phyloP scores from a whole-genome alignment of 345 rosid species.

The Cardamine occulta region DNA sequence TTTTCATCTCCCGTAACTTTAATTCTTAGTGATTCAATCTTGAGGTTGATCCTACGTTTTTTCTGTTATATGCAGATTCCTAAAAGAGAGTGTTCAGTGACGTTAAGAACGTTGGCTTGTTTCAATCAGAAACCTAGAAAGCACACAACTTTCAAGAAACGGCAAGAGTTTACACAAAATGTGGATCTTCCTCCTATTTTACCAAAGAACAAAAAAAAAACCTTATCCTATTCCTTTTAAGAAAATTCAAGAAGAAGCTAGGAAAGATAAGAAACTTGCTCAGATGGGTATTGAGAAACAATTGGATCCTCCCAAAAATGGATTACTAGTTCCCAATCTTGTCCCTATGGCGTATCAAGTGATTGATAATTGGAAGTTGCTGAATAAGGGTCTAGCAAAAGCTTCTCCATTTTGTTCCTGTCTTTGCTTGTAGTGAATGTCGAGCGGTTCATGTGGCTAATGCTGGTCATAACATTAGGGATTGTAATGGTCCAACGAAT shows the following conservation, averaged over 20 bases:
- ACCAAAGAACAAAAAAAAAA: conserved; percentile 83
- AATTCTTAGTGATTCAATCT: not conserved
- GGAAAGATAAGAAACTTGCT: conserved; percentile 73
- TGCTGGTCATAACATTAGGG: conserved; percentile 65
- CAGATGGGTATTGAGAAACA: conserved; percentile 82
- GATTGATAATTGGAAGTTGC: conserved; percentile 76
- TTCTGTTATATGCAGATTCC: conserved; percentile 47
- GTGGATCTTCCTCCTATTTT: conserved; percentile 78
- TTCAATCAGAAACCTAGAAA: conserved; percentile 45
- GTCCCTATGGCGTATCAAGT: conserved; percentile 73
- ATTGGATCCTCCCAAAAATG: conserved; percentile 81
- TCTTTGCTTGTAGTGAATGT: conserved; percentile 84
- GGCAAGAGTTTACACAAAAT: conserved; percentile 56
- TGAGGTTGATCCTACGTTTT: not conserved
- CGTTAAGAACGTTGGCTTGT: conserved; percentile 48
- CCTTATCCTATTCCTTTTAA: conserved; percentile 77
- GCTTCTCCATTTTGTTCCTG: conserved; percentile 75
- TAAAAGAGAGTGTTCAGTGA: conserved; percentile 37
- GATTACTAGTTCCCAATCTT: conserved; percentile 73
- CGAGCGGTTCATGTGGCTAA: conserved; percentile 78
- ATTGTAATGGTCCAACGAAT: conserved; percentile 59
- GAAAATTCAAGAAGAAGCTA: conserved; percentile 65
- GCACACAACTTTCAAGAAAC: conserved; percentile 38
- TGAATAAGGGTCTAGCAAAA: conserved; percentile 80
- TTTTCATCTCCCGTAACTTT: conserved; percentile 16